These are phyloP conservation scores for Ceratobasidium sp. DNA, from an alignment of 1,284 basidiomycete species.

Conservation along the genomic window DNA sequence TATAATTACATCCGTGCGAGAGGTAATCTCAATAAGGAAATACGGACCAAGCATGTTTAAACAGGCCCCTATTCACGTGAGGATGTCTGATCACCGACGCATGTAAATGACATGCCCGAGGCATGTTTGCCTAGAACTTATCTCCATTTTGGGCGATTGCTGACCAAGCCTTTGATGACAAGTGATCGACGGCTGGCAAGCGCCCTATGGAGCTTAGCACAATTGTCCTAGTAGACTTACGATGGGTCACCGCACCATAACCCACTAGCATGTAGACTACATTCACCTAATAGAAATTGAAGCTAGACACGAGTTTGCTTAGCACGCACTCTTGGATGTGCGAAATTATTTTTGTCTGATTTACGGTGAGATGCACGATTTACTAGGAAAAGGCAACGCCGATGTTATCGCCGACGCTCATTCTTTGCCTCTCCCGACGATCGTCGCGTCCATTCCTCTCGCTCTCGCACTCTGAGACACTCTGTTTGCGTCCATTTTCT, in stretches of 20 bases:
- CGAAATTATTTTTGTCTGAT: neutral
- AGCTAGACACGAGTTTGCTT: neutral
- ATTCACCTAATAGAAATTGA: conserved; percentile 1
- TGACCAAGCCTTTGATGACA: neutral
- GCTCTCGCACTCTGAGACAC: neutral
- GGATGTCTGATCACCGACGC: too few species aligned
- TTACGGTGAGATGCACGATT: neutral
- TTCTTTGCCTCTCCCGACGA: neutral
- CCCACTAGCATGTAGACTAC: neutral
- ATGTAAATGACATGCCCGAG: too few species aligned
- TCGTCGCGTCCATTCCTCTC: neutral
- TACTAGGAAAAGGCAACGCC: neutral
- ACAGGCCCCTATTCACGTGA: too few species aligned
- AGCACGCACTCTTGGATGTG: neutral
- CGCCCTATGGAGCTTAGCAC: conserved; percentile 2
- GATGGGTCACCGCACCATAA: neutral
- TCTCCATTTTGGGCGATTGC: neutral
- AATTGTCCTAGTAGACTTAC: neutral
- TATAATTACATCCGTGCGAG: too few species aligned
- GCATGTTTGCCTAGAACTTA: conserved; percentile 7
- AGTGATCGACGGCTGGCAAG: neutral
- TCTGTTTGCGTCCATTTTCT: neutral
- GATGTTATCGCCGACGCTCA: neutral
- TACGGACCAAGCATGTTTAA: too few species aligned
- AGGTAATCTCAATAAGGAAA: too few species aligned